Evolutionary conservation across 202 grass and related monocot genomes (phyloP).

Genomic region (Panicum hallii): DNA sequence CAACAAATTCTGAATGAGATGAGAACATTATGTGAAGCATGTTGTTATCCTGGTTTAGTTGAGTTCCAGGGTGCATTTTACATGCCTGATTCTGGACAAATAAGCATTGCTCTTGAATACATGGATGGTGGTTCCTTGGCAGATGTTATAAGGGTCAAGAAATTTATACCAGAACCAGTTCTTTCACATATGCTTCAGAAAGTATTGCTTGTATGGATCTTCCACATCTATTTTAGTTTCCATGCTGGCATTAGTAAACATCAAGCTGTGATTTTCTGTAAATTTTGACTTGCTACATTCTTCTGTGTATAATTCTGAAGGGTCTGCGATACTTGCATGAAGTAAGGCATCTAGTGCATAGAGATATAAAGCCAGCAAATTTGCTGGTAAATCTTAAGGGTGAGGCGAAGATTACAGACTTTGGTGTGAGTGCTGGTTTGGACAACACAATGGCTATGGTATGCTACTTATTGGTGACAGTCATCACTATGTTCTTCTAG

Average conservation of each 20-base stretch:
- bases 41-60: constrained; percentile 79
- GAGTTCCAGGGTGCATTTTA: constrained; percentile 99
- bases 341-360: constrained; percentile 91
- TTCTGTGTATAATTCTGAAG: constrained; percentile 53
- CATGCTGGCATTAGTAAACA: constrained; percentile 22
- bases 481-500: constrained; percentile 32
- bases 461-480: constrained; percentile 49
- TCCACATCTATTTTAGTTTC: constrained; percentile 19
- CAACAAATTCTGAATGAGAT: constrained; percentile 98
- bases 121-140: constrained; percentile 98
- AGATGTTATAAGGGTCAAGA: constrained; percentile 80
- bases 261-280: constrained; percentile 13
- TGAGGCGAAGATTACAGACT: constrained; percentile 89
- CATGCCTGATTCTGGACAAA: constrained; percentile 87
- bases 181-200: constrained; percentile 79
- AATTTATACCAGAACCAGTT: constrained; percentile 83
- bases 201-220: constrained; percentile 76
- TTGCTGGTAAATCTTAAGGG: constrained; percentile 92
- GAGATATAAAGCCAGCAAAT: constrained; percentile 99
- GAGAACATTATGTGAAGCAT: constrained; percentile 87
- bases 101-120: constrained; percentile 96
- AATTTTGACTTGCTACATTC: constrained; percentile 43
- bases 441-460: constrained; percentile 98
- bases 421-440: constrained; percentile 92
- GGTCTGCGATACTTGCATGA: constrained; percentile 89